Evolutionary conservation across 257 asterid genomes (phyloP), one percentile per base, ranked within the genome.

Genomic region (Agastache rugosa): DNA sequence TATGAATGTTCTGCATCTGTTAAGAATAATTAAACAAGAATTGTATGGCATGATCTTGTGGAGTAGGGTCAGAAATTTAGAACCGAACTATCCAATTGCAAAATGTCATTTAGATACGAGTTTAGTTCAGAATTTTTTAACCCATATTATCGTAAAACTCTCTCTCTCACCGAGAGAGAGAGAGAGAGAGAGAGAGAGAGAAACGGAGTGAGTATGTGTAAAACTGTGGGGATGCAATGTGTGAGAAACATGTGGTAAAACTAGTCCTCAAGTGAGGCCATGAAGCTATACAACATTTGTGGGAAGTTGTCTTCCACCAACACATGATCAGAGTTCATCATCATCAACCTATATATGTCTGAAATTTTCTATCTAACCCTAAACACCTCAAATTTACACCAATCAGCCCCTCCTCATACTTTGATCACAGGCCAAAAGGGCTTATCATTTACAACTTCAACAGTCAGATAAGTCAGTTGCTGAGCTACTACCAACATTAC

Each of bases 361-460:
- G 5, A 71, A 59, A 20, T 41, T 48, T 71, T 45, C 62, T 79
- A 75, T 12, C 78, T 74, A 68, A 61, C 16, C 53, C 81, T 76
- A 72, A 69, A 41, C 53, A 63, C 73, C 72, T 69, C 45, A 53
- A 68, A 62, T 72, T 72, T 82, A 80, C 87, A 74, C 75, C 77
- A 75, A 67, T 65, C 31, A 41, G 67, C 79, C 75, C 66, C 35
- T 25, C 19, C 19, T 59, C 62, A 25, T 20, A 41, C 71, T 19
- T 5, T 29, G 47, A 70, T 75, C 47, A 53, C 60, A 19, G 51
- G 76, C 75, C 70, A 58, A 68, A 75, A 56, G 63, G 83, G 81
- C 29, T 42, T 25, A 56, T 75, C 73, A 67, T 80, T 69, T 78
- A 78, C 80, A 75, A 39, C 37, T 29, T 74, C 34, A 34, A 11